Conservation (phyloP, 805 yeast species). For the Nakazawaea peltata region DNA sequence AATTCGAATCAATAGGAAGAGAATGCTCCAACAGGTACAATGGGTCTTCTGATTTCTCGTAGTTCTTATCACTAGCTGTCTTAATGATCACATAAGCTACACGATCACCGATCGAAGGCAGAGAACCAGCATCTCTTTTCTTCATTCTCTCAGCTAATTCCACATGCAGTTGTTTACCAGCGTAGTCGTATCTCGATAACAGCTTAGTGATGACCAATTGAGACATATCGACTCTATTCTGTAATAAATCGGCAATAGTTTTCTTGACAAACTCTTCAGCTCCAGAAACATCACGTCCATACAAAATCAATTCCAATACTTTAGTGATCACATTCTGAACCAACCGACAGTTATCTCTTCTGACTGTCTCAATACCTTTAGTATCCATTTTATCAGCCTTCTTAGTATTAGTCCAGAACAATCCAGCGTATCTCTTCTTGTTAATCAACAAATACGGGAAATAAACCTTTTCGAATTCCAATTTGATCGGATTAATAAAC, state of each 20-base stretch:
- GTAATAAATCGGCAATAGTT: constrained; percentile 83
- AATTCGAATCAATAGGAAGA: constrained; percentile 88
- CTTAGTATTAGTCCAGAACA: constrained; percentile 91
- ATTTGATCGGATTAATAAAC: constrained; percentile 80
- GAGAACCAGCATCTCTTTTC: constrained; percentile 95
- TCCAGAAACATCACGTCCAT: constrained; percentile 77
- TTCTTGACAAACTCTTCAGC: constrained; percentile 82
- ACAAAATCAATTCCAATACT: constrained; percentile 75
- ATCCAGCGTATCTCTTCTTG: constrained; percentile 95
- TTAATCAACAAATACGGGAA: constrained; percentile 90
- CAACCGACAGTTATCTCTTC: constrained; percentile 93
- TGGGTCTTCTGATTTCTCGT: constrained; percentile 97
- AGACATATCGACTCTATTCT: constrained; percentile 87
- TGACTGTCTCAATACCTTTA: constrained; percentile 95
- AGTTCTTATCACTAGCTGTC: constrained; percentile 78
- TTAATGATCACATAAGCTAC: constrained; percentile 92
- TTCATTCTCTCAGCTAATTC: constrained; percentile 94
- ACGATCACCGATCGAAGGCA: constrained; percentile 95
- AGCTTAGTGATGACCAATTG: constrained; percentile 92
- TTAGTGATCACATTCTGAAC: constrained; percentile 94
- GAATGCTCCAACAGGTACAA: constrained; percentile 86
- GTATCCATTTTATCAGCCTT: constrained; percentile 96
- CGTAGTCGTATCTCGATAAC: constrained; percentile 79
- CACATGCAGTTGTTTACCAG: constrained; percentile 96
- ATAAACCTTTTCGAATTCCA: constrained; percentile 95